These are phyloP conservation scores for Microascus cirrosus DNA, from an alignment of 2,329 filamentous ascomycete genomes.

Conservation along the genomic window DNA sequence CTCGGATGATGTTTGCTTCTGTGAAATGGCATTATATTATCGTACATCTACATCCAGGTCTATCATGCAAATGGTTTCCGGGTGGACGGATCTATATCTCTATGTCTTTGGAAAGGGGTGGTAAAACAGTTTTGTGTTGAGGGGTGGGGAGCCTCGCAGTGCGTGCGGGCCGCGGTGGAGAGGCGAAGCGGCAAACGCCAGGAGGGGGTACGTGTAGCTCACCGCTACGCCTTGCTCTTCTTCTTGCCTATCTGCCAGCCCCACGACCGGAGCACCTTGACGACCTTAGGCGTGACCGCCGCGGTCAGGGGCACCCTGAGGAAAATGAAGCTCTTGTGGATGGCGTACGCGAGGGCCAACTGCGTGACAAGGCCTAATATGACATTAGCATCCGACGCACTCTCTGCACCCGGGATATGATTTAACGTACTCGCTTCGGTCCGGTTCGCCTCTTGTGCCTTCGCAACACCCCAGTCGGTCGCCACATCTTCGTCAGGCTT, in stretches of 20 bases:
- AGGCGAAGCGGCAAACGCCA: neutral
- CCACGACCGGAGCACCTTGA: slow-evolving; percentile 76
- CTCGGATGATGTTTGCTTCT: neutral
- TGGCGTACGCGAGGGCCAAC: slow-evolving; percentile 84
- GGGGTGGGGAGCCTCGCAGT: neutral
- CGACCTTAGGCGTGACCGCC: slow-evolving; percentile 87
- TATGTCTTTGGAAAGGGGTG: neutral
- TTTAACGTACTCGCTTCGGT: neutral
- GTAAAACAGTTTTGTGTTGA: neutral
- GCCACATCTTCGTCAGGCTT: neutral
- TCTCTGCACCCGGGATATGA: neutral
- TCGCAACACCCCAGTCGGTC: slow-evolving; percentile 1
- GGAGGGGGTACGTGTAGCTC: neutral
- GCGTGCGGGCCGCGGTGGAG: neutral
- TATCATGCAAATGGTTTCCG: neutral
- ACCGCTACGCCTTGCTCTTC: slow-evolving; percentile 13
- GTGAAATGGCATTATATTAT: neutral
- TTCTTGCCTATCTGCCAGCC: slow-evolving; percentile 91
- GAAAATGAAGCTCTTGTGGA: slow-evolving; percentile 98
- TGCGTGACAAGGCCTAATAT: slow-evolving; percentile 59
- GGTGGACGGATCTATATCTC: neutral
- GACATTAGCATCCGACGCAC: neutral
- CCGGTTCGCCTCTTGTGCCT: neutral
- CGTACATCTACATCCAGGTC: neutral
- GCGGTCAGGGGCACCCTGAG: slow-evolving; percentile 86